A percentile compares a stretch with the other conserved stretches of the same genome.
These are phyloP conservation scores for Fusarium dimerum DNA, from an alignment of 2,329 filamentous ascomycete species.

Conservation along the genomic window DNA sequence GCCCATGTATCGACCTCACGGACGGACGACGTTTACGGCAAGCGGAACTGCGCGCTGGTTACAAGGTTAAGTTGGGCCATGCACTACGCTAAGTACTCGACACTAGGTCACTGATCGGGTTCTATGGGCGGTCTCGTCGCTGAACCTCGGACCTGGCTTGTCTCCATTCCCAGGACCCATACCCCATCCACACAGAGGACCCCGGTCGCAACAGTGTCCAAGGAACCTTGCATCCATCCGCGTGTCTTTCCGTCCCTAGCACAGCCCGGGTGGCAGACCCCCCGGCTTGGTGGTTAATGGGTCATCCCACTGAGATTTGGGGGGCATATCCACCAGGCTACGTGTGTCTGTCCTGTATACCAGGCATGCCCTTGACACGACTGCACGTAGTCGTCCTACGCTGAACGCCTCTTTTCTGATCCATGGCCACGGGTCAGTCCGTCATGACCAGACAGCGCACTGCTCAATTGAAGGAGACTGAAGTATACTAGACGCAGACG, in stretches of 20 bases:
- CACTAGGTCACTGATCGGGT: constrained; percentile 1
- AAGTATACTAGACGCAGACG: too few species aligned
- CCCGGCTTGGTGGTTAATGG: not conserved
- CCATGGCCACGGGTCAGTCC: too few species aligned
- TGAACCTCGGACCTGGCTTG: not conserved
- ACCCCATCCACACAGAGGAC: not conserved
- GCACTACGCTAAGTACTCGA: not conserved
- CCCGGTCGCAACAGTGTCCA: constrained; percentile 13
- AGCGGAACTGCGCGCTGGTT: not conserved
- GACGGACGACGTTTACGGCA: not conserved
- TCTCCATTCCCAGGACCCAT: not conserved
- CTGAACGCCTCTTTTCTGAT: too few species aligned
- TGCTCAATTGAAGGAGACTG: too few species aligned
- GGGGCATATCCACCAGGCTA: not conserved
- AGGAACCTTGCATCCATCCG: constrained; percentile 14
- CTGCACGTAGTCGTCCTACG: too few species aligned
- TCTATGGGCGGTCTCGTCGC: not conserved
- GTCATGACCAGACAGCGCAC: too few species aligned
- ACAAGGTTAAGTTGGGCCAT: not conserved
- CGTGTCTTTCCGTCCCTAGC: constrained; percentile 8
- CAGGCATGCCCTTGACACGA: too few species aligned
- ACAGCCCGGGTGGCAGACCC: constrained; percentile 3
- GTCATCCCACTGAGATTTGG: not conserved
- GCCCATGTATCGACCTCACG: not conserved
- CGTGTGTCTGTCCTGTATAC: too few species aligned